Base-by-base conservation (phyloP, 305 asterid genomes). In the Andrographis paniculata region DNA sequence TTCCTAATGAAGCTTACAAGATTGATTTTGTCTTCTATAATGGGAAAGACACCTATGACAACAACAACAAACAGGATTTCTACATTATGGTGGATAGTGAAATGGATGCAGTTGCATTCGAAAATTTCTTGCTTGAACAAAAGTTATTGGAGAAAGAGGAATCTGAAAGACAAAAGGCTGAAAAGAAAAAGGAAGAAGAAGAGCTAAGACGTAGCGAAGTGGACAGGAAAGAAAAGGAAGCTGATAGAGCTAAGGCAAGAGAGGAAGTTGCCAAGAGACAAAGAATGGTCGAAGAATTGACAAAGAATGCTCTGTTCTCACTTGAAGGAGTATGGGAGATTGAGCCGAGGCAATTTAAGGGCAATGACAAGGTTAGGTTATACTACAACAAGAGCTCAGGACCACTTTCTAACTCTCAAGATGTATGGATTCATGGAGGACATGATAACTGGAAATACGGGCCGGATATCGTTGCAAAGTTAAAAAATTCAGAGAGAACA, bases 351-450 rank as follows among this genome's bases (percentile, higher is more conserved):
- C 80, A 72, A 24, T 75, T 75, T 65, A 71, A 61, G 64, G 73
- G 88, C 21, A 77, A 54, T 53, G 94, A 79, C 55, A 55, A 48
- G 66, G 75, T 84, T 51, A 74, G 66, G 60, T 54, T 92, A 64
- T 79, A 72, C 67, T 92, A 87, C 56, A 79, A 81, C 67, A 74
- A 62, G 71, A 77, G 67, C 59, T 72, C 91, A 22, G 93, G 99
- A 42, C 87, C 94, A 52, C 83, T 92, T 54, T 56, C 64, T 55
- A 67, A 66, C 46, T 76, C 81, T 42, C 66, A 68, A 59, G 83
- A 74, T 36, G 15, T 92, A 56, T 92, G 96, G 96, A 67, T 92
- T 51, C 99, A 87, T 73, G 99, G 96, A 53, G 99, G 96, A 50
- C 64, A 79, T 55, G 76, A 81, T 67, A 69, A 69, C 69, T 92